These are phyloP conservation scores for Aspergillus quadrilineatus DNA, from an alignment of 2,329 filamentous ascomycete species.

Conservation along the genomic window DNA sequence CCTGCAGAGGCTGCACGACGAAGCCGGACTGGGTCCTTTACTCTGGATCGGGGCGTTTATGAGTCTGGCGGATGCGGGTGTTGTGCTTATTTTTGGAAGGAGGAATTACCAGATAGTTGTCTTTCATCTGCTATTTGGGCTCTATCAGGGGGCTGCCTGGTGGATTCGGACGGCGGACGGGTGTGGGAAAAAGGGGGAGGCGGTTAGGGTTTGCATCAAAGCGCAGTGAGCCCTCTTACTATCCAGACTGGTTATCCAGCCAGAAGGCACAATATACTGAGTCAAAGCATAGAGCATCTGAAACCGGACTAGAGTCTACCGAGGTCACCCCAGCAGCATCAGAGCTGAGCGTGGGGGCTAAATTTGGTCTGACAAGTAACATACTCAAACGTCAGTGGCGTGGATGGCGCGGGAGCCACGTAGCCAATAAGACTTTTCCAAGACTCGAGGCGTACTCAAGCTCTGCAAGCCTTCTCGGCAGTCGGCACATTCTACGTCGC, in stretches of 20 bases:
- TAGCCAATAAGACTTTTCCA: background rate
- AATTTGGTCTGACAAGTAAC: too few species aligned
- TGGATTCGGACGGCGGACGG: background rate
- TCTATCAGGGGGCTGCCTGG: background rate
- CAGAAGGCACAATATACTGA: background rate
- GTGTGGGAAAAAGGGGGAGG: background rate
- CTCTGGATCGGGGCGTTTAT: background rate
- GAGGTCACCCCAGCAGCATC: background rate
- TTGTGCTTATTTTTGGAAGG: background rate
- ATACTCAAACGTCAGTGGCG: background rate
- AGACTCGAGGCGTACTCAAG: slow-evolving; percentile 5
- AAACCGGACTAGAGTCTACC: background rate
- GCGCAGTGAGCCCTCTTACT: background rate
- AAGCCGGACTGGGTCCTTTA: background rate
- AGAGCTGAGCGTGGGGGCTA: background rate
- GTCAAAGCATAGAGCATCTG: too few species aligned
- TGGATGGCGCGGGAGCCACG: background rate
- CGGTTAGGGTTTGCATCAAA: background rate
- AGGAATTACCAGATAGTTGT: background rate
- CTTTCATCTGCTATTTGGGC: background rate
- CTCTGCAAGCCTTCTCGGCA: slow-evolving; percentile 4
- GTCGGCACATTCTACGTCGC: background rate
- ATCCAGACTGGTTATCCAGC: background rate
- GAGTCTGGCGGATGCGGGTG: background rate
- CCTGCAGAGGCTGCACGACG: background rate